These are phyloP conservation scores for Pseudocohnilembus persalinus DNA, from an alignment of 169 alveolate species.

Conservation along the genomic window DNA sequence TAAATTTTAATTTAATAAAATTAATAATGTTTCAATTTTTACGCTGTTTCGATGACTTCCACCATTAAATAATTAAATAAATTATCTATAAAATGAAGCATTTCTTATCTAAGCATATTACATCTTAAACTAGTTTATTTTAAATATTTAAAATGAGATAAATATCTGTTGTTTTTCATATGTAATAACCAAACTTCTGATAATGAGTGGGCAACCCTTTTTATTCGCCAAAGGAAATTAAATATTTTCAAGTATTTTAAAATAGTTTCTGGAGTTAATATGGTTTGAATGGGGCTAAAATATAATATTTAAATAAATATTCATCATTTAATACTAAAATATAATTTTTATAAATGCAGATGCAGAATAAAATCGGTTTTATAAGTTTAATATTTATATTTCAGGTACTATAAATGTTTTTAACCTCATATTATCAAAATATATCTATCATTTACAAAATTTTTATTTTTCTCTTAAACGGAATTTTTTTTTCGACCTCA, in stretches of 20 bases:
- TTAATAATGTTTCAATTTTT: neutral
- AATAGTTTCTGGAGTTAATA: slow-evolving; percentile 71
- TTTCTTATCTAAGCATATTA: slow-evolving; percentile 62
- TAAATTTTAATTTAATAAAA: no score
- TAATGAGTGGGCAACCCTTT: slow-evolving; percentile 73
- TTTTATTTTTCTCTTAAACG: no score
- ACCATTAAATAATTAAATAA: slow-evolving; percentile 76
- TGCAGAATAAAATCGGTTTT: no score
- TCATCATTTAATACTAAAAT: no score
- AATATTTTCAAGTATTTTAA: slow-evolving; percentile 72
- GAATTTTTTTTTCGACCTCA: no score
- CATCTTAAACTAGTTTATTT: slow-evolving; percentile 47
- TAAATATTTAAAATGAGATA: slow-evolving; percentile 44
- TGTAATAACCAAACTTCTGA: slow-evolving; percentile 57
- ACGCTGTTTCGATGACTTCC: slow-evolving; percentile 76
- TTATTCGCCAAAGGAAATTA: slow-evolving; percentile 79
- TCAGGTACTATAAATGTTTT: no score
- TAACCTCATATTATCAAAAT: no score
- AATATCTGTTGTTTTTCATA: slow-evolving; percentile 38
- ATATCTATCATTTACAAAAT: no score
- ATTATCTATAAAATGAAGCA: slow-evolving; percentile 77
- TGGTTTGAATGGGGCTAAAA: slow-evolving; percentile 61
- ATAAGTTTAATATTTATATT: no score
- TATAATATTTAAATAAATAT: no score
- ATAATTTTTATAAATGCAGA: no score